Conservation (phyloP, 306 rosid genomes). For the Castanea mollissima region DNA sequence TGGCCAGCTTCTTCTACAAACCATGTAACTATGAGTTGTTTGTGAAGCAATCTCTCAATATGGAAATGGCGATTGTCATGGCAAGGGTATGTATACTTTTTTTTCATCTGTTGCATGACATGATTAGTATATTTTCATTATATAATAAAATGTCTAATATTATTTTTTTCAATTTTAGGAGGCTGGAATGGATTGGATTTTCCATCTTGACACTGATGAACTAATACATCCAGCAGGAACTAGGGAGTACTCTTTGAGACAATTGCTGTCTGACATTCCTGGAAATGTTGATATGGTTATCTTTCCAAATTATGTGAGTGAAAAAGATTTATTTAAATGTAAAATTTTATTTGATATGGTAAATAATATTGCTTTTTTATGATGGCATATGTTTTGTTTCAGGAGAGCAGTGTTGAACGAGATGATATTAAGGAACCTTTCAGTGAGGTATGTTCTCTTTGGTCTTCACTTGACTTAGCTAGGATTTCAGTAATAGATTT, state of each 20-base stretch:
- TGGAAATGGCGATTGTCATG: slow-evolving; percentile 99
- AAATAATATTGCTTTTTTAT: not conserved
- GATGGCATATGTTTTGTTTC: slow-evolving; percentile 33
- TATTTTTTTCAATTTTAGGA: slow-evolving; percentile 45
- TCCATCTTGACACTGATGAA: slow-evolving; percentile 97
- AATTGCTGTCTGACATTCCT: slow-evolving; percentile 77
- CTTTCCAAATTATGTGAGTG: slow-evolving; percentile 93
- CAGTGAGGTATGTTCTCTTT: slow-evolving; percentile 67
- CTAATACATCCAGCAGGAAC: slow-evolving; percentile 72
- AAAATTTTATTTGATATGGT: not conserved
- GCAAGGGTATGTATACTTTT: slow-evolving; percentile 67
- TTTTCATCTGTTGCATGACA: slow-evolving; percentile 22
- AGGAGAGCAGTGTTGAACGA: slow-evolving; percentile 94
- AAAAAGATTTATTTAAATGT: slow-evolving; percentile 16
- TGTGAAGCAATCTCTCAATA: slow-evolving; percentile 94
- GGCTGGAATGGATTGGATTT: slow-evolving; percentile 89
- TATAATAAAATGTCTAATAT: slow-evolving; percentile 8
- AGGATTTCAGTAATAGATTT: not conserved
- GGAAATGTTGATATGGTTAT: slow-evolving; percentile 86
- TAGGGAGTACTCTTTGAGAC: slow-evolving; percentile 81
- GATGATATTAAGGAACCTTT: slow-evolving; percentile 93
- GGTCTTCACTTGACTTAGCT: not conserved
- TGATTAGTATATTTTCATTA: not conserved
- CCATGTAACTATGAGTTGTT: slow-evolving; percentile 96
- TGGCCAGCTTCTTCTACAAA: slow-evolving; percentile 94